Evolutionary conservation across 768 basidiomycete species (phyloP), one percentile per base, ranked within the genome.

Genomic region (Amanita thiersii): DNA sequence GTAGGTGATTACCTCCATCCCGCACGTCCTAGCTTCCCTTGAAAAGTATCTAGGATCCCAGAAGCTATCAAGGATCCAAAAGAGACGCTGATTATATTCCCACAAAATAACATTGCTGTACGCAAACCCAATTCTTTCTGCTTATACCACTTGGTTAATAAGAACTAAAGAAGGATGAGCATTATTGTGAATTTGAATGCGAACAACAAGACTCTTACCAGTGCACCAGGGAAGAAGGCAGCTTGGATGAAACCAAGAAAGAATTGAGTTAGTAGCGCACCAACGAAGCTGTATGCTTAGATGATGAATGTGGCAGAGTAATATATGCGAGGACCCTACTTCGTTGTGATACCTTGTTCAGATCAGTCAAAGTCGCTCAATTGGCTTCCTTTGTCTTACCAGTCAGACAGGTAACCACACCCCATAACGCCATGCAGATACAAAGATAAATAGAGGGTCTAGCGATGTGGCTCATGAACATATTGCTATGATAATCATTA

Each of bases 31-130:
- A 78, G 66, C 34, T 73, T 68, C 1, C 84, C 86, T 24, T 87
- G 69, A 84, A 92, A 86, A 8, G 68, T 66, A 46, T 73, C 69
- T 31, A 93, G 68, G 39, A 92, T 85, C 0, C 75, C 86, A 20
- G 85, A 85, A 5, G 88, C 87, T 42, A 92, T 74, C 11, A 93
- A 65, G 1, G 85, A 69, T 1, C 89, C 88, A 53, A 92, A 90
- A 0, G 86, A 88, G 59, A 91, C 93, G 44, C 80, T 82, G 46
- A 90, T 79, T 17, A 92, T 69, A 52, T 73, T 81, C 5, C 89
- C 89, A 49, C 81, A 85, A 28, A 71, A 76, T 14, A 90, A 66
- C 29, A 85, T 58, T 3, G 85, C 85, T 7, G 77, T 85, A 39
- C 86, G 71, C 36, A 79, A 63, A 12, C 84, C 87, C 23, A 91